These are phyloP conservation scores for Pseudogymnoascus sp. DNA, from an alignment of 2,329 filamentous ascomycete species.

Conservation along the genomic window DNA sequence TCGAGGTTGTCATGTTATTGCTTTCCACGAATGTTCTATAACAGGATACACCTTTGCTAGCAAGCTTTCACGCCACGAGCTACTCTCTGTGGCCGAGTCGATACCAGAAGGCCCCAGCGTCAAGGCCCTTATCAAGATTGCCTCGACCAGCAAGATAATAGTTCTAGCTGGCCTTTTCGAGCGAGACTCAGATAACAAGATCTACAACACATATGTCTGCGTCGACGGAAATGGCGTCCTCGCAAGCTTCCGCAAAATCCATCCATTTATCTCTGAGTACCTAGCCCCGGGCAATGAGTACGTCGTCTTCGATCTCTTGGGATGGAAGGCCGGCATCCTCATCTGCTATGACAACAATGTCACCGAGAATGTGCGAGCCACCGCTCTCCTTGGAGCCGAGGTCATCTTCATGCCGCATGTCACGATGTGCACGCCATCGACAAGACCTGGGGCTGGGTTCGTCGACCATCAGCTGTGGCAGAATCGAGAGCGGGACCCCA, in stretches of 20 bases:
- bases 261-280: slow-evolving; percentile 15
- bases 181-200: not conserved
- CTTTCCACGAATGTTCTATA: slow-evolving; percentile 1
- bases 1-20: not conserved
- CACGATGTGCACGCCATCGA: slow-evolving; percentile 17
- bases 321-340: slow-evolving; percentile 15
- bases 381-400: slow-evolving; percentile 15
- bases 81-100: not conserved
- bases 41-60: slow-evolving; percentile 2
- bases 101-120: not conserved
- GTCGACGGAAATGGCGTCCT: not conserved
- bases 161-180: not conserved
- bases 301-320: slow-evolving; percentile 15
- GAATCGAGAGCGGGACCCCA: slow-evolving; percentile 13
- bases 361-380: slow-evolving; percentile 15
- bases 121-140: not conserved
- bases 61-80: not conserved
- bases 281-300: slow-evolving; percentile 16
- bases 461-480: slow-evolving; percentile 13
- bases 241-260: slow-evolving; percentile 14
- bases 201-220: slow-evolving; percentile 8
- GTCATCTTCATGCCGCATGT: slow-evolving; percentile 18
- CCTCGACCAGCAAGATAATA: not conserved
- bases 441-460: slow-evolving; percentile 15
- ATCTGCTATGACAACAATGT: slow-evolving; percentile 18